These are phyloP conservation scores for Pelargonium nanum DNA, from an alignment of 345 rosid species.

Conservation along the genomic window DNA sequence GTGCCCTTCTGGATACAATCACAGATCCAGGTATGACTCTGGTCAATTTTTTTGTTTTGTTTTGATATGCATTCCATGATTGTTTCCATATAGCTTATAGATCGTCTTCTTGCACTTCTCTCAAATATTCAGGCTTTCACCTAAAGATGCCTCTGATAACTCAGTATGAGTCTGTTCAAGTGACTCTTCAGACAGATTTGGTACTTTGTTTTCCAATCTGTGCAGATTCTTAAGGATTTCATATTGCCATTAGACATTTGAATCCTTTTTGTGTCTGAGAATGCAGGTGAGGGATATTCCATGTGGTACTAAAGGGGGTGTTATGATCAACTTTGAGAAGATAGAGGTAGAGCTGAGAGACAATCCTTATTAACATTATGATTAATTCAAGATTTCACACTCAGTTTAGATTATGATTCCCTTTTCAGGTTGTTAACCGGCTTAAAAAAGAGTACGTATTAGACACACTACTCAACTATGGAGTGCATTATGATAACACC, in stretches of 20 bases:
- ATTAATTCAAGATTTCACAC: neutral
- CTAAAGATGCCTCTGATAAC: constrained; percentile 72
- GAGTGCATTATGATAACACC: constrained; percentile 74
- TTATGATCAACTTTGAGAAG: constrained; percentile 88
- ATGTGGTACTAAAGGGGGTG: constrained; percentile 95
- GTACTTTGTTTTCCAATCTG: constrained; percentile 19
- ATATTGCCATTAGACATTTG: constrained; percentile 1
- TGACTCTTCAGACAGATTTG: constrained; percentile 85
- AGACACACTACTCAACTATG: constrained; percentile 78
- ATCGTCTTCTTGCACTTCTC: neutral
- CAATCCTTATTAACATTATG: neutral
- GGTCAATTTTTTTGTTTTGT: neutral
- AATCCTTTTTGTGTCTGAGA: constrained; percentile 3
- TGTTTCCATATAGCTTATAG: neutral
- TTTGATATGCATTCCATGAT: constrained; percentile 4
- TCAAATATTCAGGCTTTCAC: constrained; percentile 53
- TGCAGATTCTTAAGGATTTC: constrained; percentile 7
- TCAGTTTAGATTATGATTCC: constrained; percentile 5
- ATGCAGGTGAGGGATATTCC: constrained; percentile 81
- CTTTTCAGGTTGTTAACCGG: constrained; percentile 67
- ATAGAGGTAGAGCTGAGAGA: constrained; percentile 46
- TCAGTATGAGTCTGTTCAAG: constrained; percentile 84
- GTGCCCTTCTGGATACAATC: constrained; percentile 59
- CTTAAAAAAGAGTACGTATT: constrained; percentile 68
- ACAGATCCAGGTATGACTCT: constrained; percentile 50